Evolutionary conservation across 23 red algal genomes (phyloP).

Genomic region (Gracilariopsis chorda): DNA sequence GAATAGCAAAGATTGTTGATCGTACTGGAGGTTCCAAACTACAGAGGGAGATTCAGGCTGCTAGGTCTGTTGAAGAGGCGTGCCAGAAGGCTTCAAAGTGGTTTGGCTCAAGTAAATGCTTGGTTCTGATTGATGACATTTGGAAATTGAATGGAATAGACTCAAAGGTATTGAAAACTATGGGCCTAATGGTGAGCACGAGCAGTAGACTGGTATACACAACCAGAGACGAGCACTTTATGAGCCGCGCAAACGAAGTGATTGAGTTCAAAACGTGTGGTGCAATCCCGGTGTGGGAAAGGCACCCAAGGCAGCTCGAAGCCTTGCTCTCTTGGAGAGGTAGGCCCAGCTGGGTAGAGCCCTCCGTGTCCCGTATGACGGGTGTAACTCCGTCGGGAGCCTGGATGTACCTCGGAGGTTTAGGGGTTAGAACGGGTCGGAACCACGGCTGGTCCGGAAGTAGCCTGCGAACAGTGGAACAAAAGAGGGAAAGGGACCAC

Average conservation of each 20-base stretch:
- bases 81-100: not conserved
- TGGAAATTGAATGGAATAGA: constrained; percentile 7
- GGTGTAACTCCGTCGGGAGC: too few relatives aligned
- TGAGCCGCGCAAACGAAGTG: not conserved
- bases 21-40: not conserved
- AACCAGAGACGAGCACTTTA: too few relatives aligned
- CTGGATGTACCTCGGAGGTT: too few relatives aligned
- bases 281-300: too few relatives aligned
- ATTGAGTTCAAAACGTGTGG: not conserved
- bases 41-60: not conserved
- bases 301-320: too few relatives aligned
- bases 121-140: constrained; percentile 6
- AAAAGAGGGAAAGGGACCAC: too few relatives aligned
- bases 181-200: not conserved
- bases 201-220: not conserved
- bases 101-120: not conserved
- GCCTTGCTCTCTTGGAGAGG: too few relatives aligned
- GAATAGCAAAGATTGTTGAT: constrained; percentile 4
- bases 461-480: too few relatives aligned
- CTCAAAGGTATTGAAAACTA: not conserved
- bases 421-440: too few relatives aligned
- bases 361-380: too few relatives aligned
- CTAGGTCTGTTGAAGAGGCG: not conserved
- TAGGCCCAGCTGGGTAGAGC: too few relatives aligned
- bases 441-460: too few relatives aligned